Conservation (phyloP, 495 filamentous ascomycete species). For the Penicillium turbatum region DNA sequence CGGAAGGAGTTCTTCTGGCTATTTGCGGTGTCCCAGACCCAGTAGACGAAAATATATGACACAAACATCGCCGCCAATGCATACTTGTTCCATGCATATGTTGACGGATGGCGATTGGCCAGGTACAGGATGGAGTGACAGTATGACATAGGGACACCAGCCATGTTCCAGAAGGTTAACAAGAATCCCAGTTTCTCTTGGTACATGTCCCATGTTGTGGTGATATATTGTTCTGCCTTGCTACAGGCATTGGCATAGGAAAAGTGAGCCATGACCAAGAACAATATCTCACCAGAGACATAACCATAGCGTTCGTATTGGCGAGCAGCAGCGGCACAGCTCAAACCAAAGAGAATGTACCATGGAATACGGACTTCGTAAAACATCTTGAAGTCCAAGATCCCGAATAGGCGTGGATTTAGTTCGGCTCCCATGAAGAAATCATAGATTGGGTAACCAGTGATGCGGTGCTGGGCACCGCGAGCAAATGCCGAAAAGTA, state of each 20-base stretch:
- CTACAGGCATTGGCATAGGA: slow-evolving; percentile 90
- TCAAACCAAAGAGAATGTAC: slow-evolving; percentile 83
- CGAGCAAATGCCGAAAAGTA: slow-evolving; percentile 69
- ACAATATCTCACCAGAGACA: slow-evolving; percentile 77
- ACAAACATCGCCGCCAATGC: slow-evolving; percentile 57
- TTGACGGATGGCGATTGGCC: slow-evolving; percentile 73
- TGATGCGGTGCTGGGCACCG: slow-evolving; percentile 66
- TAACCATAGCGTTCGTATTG: slow-evolving; percentile 87
- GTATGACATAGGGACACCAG: slow-evolving; percentile 90
- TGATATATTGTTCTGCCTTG: slow-evolving; percentile 92
- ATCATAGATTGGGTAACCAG: slow-evolving; percentile 86
- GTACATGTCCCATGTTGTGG: slow-evolving; percentile 85
- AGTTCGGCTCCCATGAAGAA: slow-evolving; percentile 99
- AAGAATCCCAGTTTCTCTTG: slow-evolving; percentile 99
- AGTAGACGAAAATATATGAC: slow-evolving; percentile 79
- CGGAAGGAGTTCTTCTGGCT: slow-evolving; percentile 94
- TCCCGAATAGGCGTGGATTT: slow-evolving; percentile 76
- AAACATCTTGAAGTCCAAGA: slow-evolving; percentile 98
- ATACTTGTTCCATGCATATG: slow-evolving; percentile 67
- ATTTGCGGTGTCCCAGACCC: slow-evolving; percentile 85
- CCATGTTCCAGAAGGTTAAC: slow-evolving; percentile 99
- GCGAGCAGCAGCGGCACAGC: slow-evolving; percentile 68
- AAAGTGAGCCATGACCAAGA: slow-evolving; percentile 86
- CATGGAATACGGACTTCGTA: slow-evolving; percentile 94
- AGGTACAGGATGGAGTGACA: slow-evolving; percentile 94